Evolutionary conservation across 805 yeast species (phyloP).

Genomic region (Sporopachydermia quercuum): DNA sequence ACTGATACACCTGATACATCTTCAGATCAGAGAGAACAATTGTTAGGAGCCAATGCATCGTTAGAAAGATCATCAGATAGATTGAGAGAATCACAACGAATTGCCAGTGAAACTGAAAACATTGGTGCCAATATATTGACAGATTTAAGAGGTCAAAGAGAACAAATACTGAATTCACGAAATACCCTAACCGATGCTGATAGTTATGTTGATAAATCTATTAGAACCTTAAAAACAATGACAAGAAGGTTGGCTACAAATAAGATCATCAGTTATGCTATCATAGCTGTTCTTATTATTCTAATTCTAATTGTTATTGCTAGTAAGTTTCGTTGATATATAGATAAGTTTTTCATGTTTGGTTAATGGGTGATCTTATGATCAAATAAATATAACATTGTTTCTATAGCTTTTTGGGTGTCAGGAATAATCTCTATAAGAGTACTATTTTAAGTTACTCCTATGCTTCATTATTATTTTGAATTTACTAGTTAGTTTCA

Average conservation of each 20-base stretch:
- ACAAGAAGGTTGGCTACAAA: constrained; percentile 86
- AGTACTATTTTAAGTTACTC: too few species aligned
- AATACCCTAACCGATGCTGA: constrained; percentile 84
- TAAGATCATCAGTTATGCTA: constrained; percentile 78
- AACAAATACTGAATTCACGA: constrained; percentile 76
- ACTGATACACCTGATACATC: constrained; percentile 19
- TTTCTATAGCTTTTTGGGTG: too few species aligned
- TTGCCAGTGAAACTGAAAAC: constrained; percentile 84
- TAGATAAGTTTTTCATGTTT: constrained; percentile 3
- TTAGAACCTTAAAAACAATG: constrained; percentile 80
- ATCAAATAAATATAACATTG: too few species aligned
- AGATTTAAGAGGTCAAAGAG: constrained; percentile 85
- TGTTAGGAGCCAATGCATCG: constrained; percentile 63
- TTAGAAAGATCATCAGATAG: constrained; percentile 75
- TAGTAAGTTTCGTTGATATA: constrained; percentile 51
- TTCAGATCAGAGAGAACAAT: constrained; percentile 65
- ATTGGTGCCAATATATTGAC: constrained; percentile 83
- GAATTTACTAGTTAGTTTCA: too few species aligned
- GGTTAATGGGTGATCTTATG: too few species aligned
- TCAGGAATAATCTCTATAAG: too few species aligned
- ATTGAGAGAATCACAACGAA: constrained; percentile 72
- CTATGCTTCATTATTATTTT: too few species aligned
- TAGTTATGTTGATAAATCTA: constrained; percentile 77
- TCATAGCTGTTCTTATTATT: constrained; percentile 73
- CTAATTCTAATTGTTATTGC: constrained; percentile 73